These are phyloP conservation scores for Camelina hispida DNA, from an alignment of 345 rosid genomes.

Conservation along the genomic window DNA sequence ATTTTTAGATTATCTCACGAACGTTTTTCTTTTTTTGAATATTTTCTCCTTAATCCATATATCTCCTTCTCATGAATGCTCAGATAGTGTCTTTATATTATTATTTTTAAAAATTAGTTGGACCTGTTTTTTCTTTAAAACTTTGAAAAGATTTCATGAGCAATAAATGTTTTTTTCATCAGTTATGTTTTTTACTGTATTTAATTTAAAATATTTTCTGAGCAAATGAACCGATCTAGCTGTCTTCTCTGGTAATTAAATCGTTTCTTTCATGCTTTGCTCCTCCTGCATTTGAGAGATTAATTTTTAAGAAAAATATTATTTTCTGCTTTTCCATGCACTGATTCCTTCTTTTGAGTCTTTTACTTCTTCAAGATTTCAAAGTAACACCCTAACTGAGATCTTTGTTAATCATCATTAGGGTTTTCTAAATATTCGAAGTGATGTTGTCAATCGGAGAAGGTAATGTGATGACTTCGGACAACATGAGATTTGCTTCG, in stretches of 20 bases:
- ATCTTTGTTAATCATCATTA: conserved; percentile 19
- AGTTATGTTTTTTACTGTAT: conserved; percentile 38
- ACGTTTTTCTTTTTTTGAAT: conserved; percentile 16
- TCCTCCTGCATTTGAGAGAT: conserved; percentile 20
- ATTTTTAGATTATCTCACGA: not conserved
- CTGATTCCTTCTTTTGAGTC: conserved; percentile 26
- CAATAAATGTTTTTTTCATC: conserved; percentile 40
- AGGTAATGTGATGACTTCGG: conserved; percentile 57
- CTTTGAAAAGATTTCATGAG: conserved; percentile 28
- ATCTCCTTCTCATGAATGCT: conserved; percentile 32
- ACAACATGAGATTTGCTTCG: conserved; percentile 55
- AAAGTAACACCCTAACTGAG: conserved; percentile 34
- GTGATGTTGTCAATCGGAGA: conserved; percentile 66
- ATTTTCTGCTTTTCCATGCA: conserved; percentile 36
- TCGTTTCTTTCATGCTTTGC: conserved; percentile 31
- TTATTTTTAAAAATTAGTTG: conserved; percentile 19
- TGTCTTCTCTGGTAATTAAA: conserved; percentile 39
- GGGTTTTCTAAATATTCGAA: conserved; percentile 30
- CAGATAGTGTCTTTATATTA: conserved; percentile 37
- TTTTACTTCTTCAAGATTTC: conserved; percentile 10
- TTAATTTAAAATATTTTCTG: conserved; percentile 29
- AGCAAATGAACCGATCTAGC: conserved; percentile 35
- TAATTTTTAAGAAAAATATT: not conserved
- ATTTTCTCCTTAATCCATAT: conserved; percentile 13
- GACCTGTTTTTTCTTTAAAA: conserved; percentile 11